Percentiles rank a stretch among this genome's conserved stretches.
These are phyloP conservation scores for Pistacia vera DNA, from an alignment of 345 rosid species.

Conservation along the genomic window DNA sequence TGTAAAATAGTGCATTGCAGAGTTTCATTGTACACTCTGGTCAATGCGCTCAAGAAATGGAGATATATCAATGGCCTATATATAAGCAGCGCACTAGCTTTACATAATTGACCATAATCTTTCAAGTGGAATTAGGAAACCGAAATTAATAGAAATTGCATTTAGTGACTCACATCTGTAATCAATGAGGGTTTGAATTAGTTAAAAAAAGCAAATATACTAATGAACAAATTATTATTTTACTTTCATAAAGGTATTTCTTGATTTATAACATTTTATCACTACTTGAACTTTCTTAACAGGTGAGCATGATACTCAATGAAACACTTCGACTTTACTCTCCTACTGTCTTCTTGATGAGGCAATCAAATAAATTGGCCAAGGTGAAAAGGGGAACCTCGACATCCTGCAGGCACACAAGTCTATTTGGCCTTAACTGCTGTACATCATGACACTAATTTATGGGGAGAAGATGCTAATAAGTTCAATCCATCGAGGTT, in stretches of 20 bases:
- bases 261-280: neutral
- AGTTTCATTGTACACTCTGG: too few species aligned
- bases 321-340: conserved; percentile 82
- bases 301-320: conserved; percentile 65
- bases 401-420: conserved; percentile 67
- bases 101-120: too few species aligned
- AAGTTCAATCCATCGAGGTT: conserved; percentile 68
- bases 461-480: conserved; percentile 76
- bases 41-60: neutral
- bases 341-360: conserved; percentile 53
- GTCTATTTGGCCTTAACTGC: conserved; percentile 48
- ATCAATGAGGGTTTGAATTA: neutral
- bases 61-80: too few species aligned
- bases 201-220: neutral
- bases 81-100: too few species aligned
- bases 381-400: conserved; percentile 53
- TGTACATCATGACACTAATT: conserved; percentile 56
- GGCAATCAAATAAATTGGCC: conserved; percentile 34
- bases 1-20: neutral
- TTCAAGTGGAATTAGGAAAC: too few species aligned
- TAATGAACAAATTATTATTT: too few species aligned
- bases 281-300: conserved; percentile 15
- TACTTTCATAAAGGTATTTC: neutral
- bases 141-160: too few species aligned
- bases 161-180: neutral